Conservation (phyloP, 2,329 filamentous ascomycete genomes). For the Domatiomyces globalis region DNA sequence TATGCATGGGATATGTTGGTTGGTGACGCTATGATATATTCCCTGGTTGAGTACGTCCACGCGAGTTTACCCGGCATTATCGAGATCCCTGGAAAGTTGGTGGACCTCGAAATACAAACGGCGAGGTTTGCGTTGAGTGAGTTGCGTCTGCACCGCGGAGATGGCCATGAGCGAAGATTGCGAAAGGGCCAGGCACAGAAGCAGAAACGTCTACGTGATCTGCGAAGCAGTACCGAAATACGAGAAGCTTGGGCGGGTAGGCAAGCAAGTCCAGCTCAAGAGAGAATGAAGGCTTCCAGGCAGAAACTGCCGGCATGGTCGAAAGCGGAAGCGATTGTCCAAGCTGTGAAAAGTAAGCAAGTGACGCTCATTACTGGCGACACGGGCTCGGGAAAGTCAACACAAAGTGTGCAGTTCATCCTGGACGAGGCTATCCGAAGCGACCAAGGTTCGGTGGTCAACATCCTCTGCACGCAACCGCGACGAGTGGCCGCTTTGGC, state of each 20-base stretch:
- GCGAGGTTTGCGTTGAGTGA: slow-evolving; percentile 1
- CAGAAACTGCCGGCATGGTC: slow-evolving; percentile 76
- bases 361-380: slow-evolving; percentile 96
- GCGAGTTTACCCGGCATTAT: slow-evolving; percentile 70
- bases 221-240: slow-evolving; percentile 28
- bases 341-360: slow-evolving; percentile 60
- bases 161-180: background rate
- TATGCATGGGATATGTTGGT: slow-evolving; percentile 57
- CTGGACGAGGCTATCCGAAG: slow-evolving; percentile 75
- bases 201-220: slow-evolving; percentile 4
- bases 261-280: slow-evolving; percentile 50
- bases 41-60: slow-evolving; percentile 82
- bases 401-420: slow-evolving; percentile 91
- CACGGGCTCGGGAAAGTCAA: slow-evolving; percentile 93
- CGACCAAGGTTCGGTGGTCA: slow-evolving; percentile 60
- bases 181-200: background rate
- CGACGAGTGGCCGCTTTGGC: slow-evolving; percentile 87
- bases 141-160: background rate
- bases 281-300: slow-evolving; percentile 60
- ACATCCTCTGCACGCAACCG: slow-evolving; percentile 92
- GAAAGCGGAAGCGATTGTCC: slow-evolving; percentile 60
- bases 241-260: slow-evolving; percentile 52
- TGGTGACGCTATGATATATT: slow-evolving; percentile 84
- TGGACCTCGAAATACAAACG: slow-evolving; percentile 57
- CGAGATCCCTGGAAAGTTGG: slow-evolving; percentile 65